Percentiles rank a stretch among this genome's conserved stretches.
phyloP scores from a whole-genome alignment of 225 moss, liverwort and hornwort genomes.

The Bryum argenteum region DNA sequence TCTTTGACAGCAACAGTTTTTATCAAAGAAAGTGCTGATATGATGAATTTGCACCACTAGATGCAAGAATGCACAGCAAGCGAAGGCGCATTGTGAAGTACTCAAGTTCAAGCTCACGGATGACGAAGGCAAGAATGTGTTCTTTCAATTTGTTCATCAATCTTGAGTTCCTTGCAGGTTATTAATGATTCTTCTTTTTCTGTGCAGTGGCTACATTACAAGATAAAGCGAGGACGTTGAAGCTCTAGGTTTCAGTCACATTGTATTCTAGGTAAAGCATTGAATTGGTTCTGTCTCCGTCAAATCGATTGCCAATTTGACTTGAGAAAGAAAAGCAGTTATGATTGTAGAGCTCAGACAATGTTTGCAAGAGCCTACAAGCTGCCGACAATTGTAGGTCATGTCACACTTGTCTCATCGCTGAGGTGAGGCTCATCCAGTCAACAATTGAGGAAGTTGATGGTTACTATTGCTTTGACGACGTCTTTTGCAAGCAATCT shows the following conservation, averaged over 20 bases:
- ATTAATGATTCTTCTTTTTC: conserved; percentile 1
- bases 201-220: conserved; percentile 58
- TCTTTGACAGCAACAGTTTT: no score
- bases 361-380: neutral
- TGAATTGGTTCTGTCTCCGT: neutral
- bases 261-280: neutral
- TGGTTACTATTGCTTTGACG: neutral
- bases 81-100: conserved; percentile 67
- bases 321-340: neutral
- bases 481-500: conserved; percentile 10
- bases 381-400: neutral
- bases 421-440: conserved; percentile 1
- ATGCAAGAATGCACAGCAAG: conserved; percentile 77
- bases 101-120: conserved; percentile 69
- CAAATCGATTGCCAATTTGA: no score
- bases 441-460: conserved; percentile 6
- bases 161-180: neutral
- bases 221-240: conserved; percentile 53
- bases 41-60: conserved; percentile 33
- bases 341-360: neutral
- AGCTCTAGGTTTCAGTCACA: conserved; percentile 41
- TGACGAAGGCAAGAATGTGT: conserved; percentile 49
- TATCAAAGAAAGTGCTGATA: neutral
- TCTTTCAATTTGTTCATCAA: neutral
- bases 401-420: neutral